These are phyloP conservation scores for Fusarium hostae DNA, from an alignment of 2,329 filamentous ascomycete species.

Conservation along the genomic window DNA sequence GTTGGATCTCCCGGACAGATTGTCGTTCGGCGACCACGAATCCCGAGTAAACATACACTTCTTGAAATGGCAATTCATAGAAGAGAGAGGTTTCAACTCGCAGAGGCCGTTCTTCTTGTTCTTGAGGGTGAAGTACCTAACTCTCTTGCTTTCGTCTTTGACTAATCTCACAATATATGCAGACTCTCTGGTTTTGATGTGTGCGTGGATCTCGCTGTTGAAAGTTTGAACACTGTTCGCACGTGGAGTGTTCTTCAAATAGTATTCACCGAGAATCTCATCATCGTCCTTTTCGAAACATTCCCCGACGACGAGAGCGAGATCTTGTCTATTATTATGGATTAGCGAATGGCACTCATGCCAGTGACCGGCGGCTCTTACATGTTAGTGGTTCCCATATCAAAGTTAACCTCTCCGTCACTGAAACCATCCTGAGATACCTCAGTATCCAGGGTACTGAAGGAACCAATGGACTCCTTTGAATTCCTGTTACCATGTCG, in stretches of 20 bases:
- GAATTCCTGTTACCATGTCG: not conserved
- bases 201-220: not conserved
- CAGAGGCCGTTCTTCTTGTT: not conserved
- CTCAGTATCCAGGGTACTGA: not conserved
- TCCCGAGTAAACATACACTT: not conserved
- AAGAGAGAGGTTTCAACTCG: not conserved
- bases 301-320: not conserved
- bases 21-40: not conserved
- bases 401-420: not conserved
- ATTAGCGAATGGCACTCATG: not conserved
- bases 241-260: not conserved
- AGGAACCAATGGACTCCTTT: not conserved
- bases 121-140: not conserved
- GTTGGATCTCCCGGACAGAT: no score
- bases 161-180: not conserved
- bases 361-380: not conserved
- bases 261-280: not conserved
- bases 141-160: not conserved
- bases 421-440: not conserved
- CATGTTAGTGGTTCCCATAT: not conserved
- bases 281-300: not conserved
- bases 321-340: not conserved
- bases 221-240: not conserved
- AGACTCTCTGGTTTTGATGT: not conserved
- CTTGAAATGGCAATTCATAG: not conserved